phyloP scores from a whole-genome alignment of 306 rosid genomes.

The Corylus heterophylla region DNA sequence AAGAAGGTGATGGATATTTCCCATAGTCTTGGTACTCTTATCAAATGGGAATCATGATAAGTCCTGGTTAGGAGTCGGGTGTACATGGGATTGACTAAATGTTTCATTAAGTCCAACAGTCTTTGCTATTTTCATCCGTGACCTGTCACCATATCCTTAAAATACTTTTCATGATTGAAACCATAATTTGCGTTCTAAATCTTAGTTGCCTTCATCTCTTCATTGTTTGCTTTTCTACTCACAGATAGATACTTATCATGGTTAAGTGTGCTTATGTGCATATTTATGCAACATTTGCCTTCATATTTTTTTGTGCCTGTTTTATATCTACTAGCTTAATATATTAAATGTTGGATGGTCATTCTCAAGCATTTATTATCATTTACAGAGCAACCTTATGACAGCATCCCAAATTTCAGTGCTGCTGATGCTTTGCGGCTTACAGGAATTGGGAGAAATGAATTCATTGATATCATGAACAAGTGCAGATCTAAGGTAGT shows the following conservation, averaged over 20 bases:
- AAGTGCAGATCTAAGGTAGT: constrained; percentile 95
- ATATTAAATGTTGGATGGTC: constrained; percentile 7
- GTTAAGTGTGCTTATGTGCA: neutral
- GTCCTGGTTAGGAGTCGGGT: neutral
- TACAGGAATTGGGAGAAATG: constrained; percentile 93
- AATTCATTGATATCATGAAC: constrained; percentile 96
- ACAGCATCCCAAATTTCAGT: constrained; percentile 97
- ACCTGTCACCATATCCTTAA: constrained; percentile 6
- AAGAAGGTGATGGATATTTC: neutral
- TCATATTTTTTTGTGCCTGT: neutral
- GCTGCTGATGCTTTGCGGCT: constrained; percentile 96
- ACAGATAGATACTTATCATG: constrained; percentile 2
- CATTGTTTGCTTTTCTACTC: constrained; percentile 16
- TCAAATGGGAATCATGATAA: neutral
- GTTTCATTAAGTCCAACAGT: neutral
- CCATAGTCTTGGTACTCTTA: neutral
- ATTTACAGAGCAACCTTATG: constrained; percentile 94
- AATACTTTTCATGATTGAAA: neutral
- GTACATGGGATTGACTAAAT: neutral
- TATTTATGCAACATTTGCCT: neutral
- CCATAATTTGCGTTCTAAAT: constrained; percentile 15
- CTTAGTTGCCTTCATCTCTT: neutral
- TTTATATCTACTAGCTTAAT: neutral
- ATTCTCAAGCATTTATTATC: constrained; percentile 32
- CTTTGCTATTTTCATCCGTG: neutral